Evolutionary conservation across 495 filamentous ascomycete genomes (phyloP), one percentile per base, ranked within the genome.

Genomic region (Aspergillus coremiiformis): DNA sequence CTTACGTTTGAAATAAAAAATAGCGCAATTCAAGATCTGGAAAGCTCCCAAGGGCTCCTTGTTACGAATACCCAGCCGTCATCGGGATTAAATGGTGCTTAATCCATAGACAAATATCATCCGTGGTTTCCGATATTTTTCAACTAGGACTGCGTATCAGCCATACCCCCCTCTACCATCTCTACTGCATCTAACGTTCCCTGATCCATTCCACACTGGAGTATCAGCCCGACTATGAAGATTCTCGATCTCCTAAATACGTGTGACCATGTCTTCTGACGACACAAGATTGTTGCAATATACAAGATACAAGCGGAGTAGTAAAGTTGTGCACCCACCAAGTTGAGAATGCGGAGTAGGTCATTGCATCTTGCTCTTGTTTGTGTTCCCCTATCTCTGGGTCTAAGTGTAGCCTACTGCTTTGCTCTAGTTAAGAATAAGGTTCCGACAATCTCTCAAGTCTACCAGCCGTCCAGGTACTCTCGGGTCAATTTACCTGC

Each of bases 1-100:
- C 58, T 71, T 59, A 71, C 67, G 69, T 70, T 66, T 63, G 58
- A 70, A 71, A 68, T 66, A 65, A 66, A 71, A 74, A 71, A 67
- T 64, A 64, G 66, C 65, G 59, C 67, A 64, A 60, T 67, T 59
- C 63, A 64, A 63, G 59, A 68, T 66, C 63, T 63, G 62, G 51
- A 56, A 51, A 49, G 50, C 65, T 66, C 58, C 57, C 35, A 56
- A 53, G 45, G 56, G 39, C 51, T 59, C 41, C 51, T 57, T 30
- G 32, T 56, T 49, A 57, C 54, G 51, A 41, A 53, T 41, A 41
- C 37, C 37, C 37, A 41, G 19, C 37, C 37, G 21, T 17, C 19
- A 35, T 41, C 37, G 12, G 37, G 19, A 29, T 51, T 52, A 55
- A 52, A 37, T 39, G 45, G 14, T 35, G 51, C 51, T 45, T 44